phyloP scores from a whole-genome alignment of 192 early-diverging fungal species.

The Backusella tarrabulga region DNA sequence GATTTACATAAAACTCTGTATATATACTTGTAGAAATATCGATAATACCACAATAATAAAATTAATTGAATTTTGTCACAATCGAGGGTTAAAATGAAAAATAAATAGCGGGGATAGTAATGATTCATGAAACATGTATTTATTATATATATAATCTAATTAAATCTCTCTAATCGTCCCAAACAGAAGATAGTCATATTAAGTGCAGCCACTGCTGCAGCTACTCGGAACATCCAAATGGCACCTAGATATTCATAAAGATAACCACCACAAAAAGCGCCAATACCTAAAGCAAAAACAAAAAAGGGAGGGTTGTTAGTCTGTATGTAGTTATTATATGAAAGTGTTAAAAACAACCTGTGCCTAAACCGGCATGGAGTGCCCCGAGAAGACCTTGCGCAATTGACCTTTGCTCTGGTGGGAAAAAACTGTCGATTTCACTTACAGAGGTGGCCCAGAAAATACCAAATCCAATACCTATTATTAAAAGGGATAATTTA shows the following conservation, averaged over 20 bases:
- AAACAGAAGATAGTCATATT: background rate
- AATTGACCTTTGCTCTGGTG: conserved; percentile 31
- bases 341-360: background rate
- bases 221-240: conserved; percentile 9
- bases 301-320: too few relatives aligned
- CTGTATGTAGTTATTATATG: too few relatives aligned
- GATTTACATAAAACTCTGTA: too few relatives aligned
- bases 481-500: background rate
- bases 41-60: background rate
- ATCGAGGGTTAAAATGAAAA: conserved; percentile 5
- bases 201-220: background rate
- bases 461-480: conserved; percentile 25
- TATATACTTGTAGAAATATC: too few relatives aligned
- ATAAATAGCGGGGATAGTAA: background rate
- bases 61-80: conserved; percentile 5
- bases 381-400: conserved; percentile 36
- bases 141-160: background rate
- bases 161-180: conserved; percentile 9
- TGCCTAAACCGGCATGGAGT: conserved; percentile 23
- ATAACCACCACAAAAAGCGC: conserved; percentile 24
- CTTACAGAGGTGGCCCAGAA: conserved; percentile 33
- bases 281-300: background rate
- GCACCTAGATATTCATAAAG: conserved; percentile 26
- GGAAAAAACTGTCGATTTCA: conserved; percentile 33
- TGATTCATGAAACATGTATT: background rate